Conservation (phyloP, 208 protist species). For the Crithidia bombi region DNA sequence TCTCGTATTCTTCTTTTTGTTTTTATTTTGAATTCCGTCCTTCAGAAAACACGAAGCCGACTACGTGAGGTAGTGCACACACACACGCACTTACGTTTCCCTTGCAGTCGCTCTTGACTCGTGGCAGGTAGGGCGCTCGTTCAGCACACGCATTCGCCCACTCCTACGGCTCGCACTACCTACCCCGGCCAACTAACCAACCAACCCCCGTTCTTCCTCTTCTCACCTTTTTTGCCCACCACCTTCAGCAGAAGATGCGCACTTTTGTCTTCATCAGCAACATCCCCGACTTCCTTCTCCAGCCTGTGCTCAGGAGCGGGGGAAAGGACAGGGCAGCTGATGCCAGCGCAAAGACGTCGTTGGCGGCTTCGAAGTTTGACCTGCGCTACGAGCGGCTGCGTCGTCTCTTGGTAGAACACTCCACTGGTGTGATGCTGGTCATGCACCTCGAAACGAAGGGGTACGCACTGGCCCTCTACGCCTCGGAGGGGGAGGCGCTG, state of each 20-base stretch:
- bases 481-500: constrained; percentile 80
- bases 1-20: neutral
- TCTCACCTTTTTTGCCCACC: no score
- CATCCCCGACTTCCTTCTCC: constrained; percentile 79
- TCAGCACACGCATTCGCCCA: no score
- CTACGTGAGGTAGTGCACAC: no score
- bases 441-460: constrained; percentile 83
- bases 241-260: no score
- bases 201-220: no score
- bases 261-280: constrained; percentile 90
- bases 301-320: constrained; percentile 45
- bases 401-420: constrained; percentile 72
- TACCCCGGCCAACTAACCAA: no score
- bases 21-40: no score
- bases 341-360: neutral
- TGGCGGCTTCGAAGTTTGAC: constrained; percentile 49
- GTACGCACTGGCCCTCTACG: constrained; percentile 84
- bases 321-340: constrained; percentile 5
- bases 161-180: no score
- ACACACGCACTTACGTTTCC: no score
- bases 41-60: no score
- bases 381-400: constrained; percentile 86
- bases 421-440: constrained; percentile 84
- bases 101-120: no score
- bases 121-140: no score